phyloP scores from a whole-genome alignment of 2,329 filamentous ascomycete genomes.

The Diplodia mutila region DNA sequence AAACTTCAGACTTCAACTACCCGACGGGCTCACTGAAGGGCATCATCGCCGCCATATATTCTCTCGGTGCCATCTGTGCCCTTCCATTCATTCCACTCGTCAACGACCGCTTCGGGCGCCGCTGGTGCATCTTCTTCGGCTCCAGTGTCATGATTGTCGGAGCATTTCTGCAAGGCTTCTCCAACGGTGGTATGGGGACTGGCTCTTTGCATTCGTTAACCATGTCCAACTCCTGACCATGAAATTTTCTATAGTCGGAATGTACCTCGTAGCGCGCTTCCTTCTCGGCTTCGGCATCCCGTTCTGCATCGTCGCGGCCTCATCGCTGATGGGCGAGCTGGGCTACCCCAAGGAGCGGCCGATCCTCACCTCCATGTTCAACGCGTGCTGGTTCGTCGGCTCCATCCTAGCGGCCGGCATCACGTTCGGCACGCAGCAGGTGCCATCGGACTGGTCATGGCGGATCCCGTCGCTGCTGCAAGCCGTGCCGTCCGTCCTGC shows the following conservation, averaged over 20 bases:
- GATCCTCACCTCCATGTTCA: conserved; percentile 67
- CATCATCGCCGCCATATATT: conserved; percentile 35
- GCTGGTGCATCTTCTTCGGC: conserved; percentile 29
- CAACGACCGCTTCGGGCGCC: conserved; percentile 33
- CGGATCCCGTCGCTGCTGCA: conserved; percentile 68
- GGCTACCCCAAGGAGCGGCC: conserved; percentile 71
- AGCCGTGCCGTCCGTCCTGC: conserved; percentile 63
- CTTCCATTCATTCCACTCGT: conserved; percentile 34
- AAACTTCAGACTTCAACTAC: conserved; percentile 31
- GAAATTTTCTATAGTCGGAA: conserved; percentile 27
- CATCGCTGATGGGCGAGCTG: conserved; percentile 67
- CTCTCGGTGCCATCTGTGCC: conserved; percentile 33
- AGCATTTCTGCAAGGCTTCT: conserved; percentile 36
- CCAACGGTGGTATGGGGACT: conserved; percentile 42
- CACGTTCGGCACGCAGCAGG: conserved; percentile 64
- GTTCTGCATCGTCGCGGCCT: conserved; percentile 65
- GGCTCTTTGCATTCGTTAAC: too few relatives aligned
- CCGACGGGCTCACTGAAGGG: conserved; percentile 31
- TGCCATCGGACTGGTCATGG: conserved; percentile 68
- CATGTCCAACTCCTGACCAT: not conserved
- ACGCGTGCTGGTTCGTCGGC: conserved; percentile 69
- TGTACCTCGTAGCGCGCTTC: conserved; percentile 65
- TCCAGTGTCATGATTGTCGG: conserved; percentile 26
- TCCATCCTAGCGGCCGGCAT: conserved; percentile 62
- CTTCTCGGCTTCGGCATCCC: conserved; percentile 71